Percentiles rank a stretch among this genome's conserved stretches.
phyloP scores from a whole-genome alignment of 352 stramenopile species.

The Pythium dissotocum region DNA sequence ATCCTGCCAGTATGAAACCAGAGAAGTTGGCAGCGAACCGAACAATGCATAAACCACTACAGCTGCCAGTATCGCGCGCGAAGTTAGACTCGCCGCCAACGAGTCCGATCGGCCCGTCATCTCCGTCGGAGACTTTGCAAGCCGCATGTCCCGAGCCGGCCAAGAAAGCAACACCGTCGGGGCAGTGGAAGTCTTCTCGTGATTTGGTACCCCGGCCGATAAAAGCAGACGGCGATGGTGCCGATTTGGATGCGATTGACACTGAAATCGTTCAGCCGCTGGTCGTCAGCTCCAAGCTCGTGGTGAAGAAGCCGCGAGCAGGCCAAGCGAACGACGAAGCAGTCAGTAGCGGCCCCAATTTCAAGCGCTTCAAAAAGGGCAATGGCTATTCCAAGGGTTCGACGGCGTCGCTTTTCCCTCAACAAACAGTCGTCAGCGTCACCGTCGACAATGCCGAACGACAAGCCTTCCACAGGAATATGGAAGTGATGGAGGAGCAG shows the following conservation, averaged over 20 bases:
- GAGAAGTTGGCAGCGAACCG: neutral
- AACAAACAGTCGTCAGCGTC: constrained; percentile 60
- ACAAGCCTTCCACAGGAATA: constrained; percentile 52
- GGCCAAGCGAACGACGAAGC: neutral
- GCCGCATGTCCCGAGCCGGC: neutral
- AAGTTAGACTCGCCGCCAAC: neutral
- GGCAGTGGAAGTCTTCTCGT: constrained; percentile 20
- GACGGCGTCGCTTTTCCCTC: constrained; percentile 48
- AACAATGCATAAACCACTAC: neutral
- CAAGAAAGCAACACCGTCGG: neutral
- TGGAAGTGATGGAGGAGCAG: constrained; percentile 75
- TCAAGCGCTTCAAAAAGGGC: constrained; percentile 86
- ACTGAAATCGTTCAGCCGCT: constrained; percentile 24
- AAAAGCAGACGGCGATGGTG: neutral
- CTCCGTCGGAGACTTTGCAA: neutral
- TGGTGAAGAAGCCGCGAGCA: constrained; percentile 44
- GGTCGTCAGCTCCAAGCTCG: constrained; percentile 51
- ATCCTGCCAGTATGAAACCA: neutral
- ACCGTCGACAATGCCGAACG: constrained; percentile 62
- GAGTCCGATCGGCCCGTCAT: neutral
- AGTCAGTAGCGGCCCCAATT: constrained; percentile 45
- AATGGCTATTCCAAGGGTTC: constrained; percentile 48
- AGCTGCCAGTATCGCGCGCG: neutral
- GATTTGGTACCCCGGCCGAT: constrained; percentile 11
- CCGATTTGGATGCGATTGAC: neutral